Evolutionary conservation across 2,329 filamentous ascomycete genomes (phyloP).

Genomic region (Microcyclospora tardicrescens): DNA sequence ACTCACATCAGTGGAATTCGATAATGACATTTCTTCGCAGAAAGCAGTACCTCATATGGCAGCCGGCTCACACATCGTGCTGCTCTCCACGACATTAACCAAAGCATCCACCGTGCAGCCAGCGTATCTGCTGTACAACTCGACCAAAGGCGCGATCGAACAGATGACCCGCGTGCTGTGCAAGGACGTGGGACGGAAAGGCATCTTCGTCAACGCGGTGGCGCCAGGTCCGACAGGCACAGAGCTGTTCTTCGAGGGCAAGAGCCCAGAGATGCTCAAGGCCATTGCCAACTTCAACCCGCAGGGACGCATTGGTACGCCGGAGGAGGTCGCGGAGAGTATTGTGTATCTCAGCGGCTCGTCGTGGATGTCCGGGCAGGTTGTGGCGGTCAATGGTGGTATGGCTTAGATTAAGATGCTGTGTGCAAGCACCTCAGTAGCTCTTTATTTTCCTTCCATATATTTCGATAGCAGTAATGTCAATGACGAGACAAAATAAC

Average conservation of each 20-base stretch:
- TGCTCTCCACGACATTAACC: conserved; percentile 37
- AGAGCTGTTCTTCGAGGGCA: conserved; percentile 39
- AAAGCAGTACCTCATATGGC: conserved; percentile 41
- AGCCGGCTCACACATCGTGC: conserved; percentile 36
- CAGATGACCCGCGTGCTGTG: conserved; percentile 43
- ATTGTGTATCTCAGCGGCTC: conserved; percentile 31
- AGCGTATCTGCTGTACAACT: conserved; percentile 39
- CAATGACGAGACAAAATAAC: no score
- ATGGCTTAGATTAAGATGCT: background rate
- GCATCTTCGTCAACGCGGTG: conserved; percentile 28
- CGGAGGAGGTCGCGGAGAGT: conserved; percentile 38
- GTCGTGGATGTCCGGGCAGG: conserved; percentile 37
- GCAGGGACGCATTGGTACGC: conserved; percentile 33
- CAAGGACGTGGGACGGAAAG: conserved; percentile 20
- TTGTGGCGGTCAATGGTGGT: conserved; percentile 34
- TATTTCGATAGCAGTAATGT: no score
- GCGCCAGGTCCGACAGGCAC: conserved; percentile 44
- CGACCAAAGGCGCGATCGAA: conserved; percentile 48
- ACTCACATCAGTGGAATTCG: background rate
- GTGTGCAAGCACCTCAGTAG: no score
- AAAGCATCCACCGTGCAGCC: conserved; percentile 29
- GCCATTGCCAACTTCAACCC: conserved; percentile 30
- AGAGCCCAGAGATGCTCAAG: conserved; percentile 35
- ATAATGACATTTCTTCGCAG: conserved; percentile 16
- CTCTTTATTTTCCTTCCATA: no score